Base-by-base conservation (phyloP, 2,329 filamentous ascomycete species). In the Ophiosphaerella narmari region DNA sequence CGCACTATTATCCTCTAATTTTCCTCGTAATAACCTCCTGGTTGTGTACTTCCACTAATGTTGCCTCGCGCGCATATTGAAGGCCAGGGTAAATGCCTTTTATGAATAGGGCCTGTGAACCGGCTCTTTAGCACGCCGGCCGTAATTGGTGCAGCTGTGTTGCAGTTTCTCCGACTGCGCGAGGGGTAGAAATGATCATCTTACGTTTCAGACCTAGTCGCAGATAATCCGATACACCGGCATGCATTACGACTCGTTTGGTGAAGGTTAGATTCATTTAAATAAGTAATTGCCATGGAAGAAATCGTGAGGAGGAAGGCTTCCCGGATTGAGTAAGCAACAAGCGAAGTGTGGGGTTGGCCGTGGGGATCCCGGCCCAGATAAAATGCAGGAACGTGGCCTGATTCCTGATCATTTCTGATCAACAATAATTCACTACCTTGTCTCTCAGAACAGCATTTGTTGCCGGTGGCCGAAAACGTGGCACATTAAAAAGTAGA, bases 111-210 rank as follows among this genome's bases (percentile, higher is more conserved):
- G 40, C 14, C 47, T 31, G 33, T 40, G 32, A 40, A 44, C 39
- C 44, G 44, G 32, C 39, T 43, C 37, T 35, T 37, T 21, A n/a
- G 16, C 23, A 7, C 16, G 26, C 18, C 23, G 35, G 14, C 24
- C n/a, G 34, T 51, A 32, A 58, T 58, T 58, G 55, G 55, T 58
- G 55, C 55, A 51, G 52, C 32, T 39, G 18, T 33, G 49, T 13
- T 26, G 21, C 13, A 52, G 41, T 57, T 59, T 46, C 48, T 56
- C 54, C 53, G 54, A 35, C 21, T 24, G 24, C 29, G 35, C 33
- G 35, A 45, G 43, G 39, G 33, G 34, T 42, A 32, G 39, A 13
- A 39, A 38, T 46, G 41, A 29, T 38, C 42, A 38, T 36, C 29
- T 35, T 9, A 21, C n/a, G n/a, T 18, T 29, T 23, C n/a, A 12